Conservation (phyloP, 805 yeast genomes). For the Kodamaea leandrae region DNA sequence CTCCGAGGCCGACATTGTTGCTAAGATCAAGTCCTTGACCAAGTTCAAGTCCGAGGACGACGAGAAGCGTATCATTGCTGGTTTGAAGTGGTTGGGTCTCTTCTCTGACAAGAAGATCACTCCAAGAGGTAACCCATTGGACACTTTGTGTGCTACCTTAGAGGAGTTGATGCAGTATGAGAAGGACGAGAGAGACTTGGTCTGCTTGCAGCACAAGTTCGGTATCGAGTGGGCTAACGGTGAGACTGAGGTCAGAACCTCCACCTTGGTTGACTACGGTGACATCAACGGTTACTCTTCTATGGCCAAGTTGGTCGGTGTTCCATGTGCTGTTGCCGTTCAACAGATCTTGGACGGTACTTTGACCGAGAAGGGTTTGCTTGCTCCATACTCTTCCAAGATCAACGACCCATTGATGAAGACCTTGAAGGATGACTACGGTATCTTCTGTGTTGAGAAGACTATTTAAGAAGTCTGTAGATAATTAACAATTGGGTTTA, state of each 20-base stretch:
- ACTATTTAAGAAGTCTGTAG: conserved; percentile 7
- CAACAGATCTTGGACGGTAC: conserved; percentile 82
- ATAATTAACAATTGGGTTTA: no score
- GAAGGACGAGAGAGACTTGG: conserved; percentile 93
- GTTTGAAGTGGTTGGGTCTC: conserved; percentile 92
- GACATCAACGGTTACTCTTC: conserved; percentile 85
- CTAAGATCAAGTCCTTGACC: conserved; percentile 74
- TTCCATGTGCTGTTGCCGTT: conserved; percentile 96
- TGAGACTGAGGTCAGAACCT: conserved; percentile 83
- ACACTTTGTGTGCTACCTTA: conserved; percentile 93
- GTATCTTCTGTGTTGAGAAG: conserved; percentile 76
- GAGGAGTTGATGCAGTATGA: conserved; percentile 96
- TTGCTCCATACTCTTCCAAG: conserved; percentile 91
- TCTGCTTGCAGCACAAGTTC: conserved; percentile 94
- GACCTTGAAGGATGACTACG: conserved; percentile 85
- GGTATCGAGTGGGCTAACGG: conserved; percentile 98
- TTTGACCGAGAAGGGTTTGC: conserved; percentile 73
- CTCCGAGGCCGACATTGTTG: conserved; percentile 68
- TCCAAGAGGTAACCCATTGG: conserved; percentile 93
- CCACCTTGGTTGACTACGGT: conserved; percentile 94
- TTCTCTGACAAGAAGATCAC: conserved; percentile 72
- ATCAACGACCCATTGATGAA: conserved; percentile 89
- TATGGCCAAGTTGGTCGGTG: conserved; percentile 98
- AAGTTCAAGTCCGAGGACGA: conserved; percentile 78
- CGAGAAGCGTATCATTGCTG: conserved; percentile 81